These are phyloP conservation scores for Aspergillus calidoustus DNA, from an alignment of 2,329 filamentous ascomycete species.

Conservation along the genomic window DNA sequence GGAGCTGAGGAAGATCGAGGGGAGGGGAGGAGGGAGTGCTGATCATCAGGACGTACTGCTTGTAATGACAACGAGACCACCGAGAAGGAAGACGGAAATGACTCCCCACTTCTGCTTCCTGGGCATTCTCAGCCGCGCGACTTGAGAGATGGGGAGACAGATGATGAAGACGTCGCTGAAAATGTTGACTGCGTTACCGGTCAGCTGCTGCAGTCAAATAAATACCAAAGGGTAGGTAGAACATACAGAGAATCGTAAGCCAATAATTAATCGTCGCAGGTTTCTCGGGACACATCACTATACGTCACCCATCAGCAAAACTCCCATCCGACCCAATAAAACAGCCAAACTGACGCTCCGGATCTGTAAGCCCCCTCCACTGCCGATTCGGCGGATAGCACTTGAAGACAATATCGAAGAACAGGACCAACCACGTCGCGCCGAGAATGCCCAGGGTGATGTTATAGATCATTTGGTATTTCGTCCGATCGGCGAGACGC, in stretches of 20 bases:
- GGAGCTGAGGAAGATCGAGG: neutral
- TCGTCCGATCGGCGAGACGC: conserved; percentile 27
- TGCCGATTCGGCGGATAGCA: conserved; percentile 25
- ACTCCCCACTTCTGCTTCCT: conserved; percentile 26
- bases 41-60: conserved; percentile 23
- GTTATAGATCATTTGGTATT: conserved; percentile 27
- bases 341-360: neutral
- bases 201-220: neutral
- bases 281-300: conserved; percentile 22
- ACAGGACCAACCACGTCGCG: conserved; percentile 26
- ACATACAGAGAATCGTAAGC: conserved; percentile 28
- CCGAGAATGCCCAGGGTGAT: conserved; percentile 21
- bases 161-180: conserved; percentile 28
- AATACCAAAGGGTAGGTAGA: no score
- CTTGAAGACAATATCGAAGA: conserved; percentile 30
- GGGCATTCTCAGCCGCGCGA: conserved; percentile 25
- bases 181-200: conserved; percentile 23
- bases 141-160: conserved; percentile 27
- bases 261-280: conserved; percentile 25
- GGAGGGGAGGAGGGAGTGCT: no score
- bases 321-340: neutral
- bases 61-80: conserved; percentile 24
- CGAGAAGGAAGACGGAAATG: conserved; percentile 26
- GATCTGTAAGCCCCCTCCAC: conserved; percentile 12
- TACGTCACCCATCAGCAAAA: neutral